Percentiles rank a stretch among this genome's conserved stretches.
Conservation (phyloP, 2,329 filamentous ascomycete genomes). For the Aspergillus aculeatus region DNA sequence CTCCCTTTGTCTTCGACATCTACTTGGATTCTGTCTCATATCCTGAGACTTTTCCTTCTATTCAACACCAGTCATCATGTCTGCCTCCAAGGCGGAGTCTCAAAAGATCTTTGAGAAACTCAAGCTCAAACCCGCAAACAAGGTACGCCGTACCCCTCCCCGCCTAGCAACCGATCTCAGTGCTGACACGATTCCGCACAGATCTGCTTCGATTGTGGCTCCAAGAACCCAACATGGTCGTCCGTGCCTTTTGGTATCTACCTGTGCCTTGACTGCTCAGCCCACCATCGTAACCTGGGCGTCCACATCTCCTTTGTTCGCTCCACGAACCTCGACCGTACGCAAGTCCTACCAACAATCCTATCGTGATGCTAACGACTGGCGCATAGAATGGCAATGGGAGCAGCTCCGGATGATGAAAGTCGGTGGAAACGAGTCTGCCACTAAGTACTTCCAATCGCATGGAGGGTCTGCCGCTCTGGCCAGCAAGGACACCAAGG, state of each 20-base stretch:
- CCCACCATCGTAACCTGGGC: slow-evolving; percentile 94
- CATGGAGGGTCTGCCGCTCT: slow-evolving; percentile 92
- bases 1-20: slow-evolving; percentile 1
- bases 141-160: slow-evolving; percentile 58
- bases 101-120: slow-evolving; percentile 97
- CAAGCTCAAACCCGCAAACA: slow-evolving; percentile 91
- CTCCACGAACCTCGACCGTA: slow-evolving; percentile 97
- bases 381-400: slow-evolving; percentile 85
- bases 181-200: slow-evolving; percentile 40
- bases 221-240: slow-evolving; percentile 98
- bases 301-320: slow-evolving; percentile 99
- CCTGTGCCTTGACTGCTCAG: slow-evolving; percentile 94
- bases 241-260: slow-evolving; percentile 97
- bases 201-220: slow-evolving; percentile 97
- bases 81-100: slow-evolving; percentile 89
- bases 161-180: slow-evolving; percentile 14
- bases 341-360: slow-evolving; percentile 38
- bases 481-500: slow-evolving; percentile 93
- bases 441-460: slow-evolving; percentile 96
- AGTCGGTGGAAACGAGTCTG: slow-evolving; percentile 95
- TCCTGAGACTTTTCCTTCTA: slow-evolving; percentile 9
- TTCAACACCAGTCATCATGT: slow-evolving; percentile 45
- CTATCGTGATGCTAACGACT: slow-evolving; percentile 23
- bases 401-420: slow-evolving; percentile 97
- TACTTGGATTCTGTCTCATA: slow-evolving; percentile 2